Conservation (phyloP, 2,329 filamentous ascomycete genomes). For the Fusarium sterilihyphosum region DNA sequence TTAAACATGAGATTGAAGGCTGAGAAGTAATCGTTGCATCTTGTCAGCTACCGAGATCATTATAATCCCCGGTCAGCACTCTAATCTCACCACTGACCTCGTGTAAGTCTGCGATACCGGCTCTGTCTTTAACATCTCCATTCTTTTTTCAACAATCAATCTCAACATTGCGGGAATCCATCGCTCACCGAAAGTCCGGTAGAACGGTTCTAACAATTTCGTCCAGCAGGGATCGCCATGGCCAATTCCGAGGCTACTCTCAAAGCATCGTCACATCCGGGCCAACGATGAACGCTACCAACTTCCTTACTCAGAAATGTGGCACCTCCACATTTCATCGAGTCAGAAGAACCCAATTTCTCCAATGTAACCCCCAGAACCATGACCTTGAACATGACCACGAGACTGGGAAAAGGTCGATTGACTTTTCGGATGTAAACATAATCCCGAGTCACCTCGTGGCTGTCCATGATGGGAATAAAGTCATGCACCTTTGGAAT, state of each 20-base stretch:
- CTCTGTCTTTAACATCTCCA: not conserved
- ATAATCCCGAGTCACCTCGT: not conserved
- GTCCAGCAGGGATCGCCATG: not conserved
- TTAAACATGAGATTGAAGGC: not conserved
- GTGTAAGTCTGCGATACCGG: not conserved
- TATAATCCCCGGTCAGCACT: not conserved
- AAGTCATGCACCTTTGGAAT: not conserved
- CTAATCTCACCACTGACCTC: not conserved
- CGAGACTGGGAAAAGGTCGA: not conserved
- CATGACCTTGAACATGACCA: slow-evolving; percentile 5
- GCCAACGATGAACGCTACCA: not conserved
- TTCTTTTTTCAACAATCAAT: not conserved
- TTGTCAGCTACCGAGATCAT: not conserved
- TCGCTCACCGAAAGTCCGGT: not conserved
- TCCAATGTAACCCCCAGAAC: slow-evolving; percentile 7
- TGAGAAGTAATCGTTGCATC: rapidly evolving
- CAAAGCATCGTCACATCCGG: not conserved
- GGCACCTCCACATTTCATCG: not conserved
- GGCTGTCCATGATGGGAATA: not conserved
- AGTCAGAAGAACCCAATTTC: slow-evolving; percentile 2
- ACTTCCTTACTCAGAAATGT: slow-evolving; percentile 15
- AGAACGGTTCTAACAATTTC: not conserved
- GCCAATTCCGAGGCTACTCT: not conserved
- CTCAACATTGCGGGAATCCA: not conserved
- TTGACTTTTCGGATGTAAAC: slow-evolving; percentile 12